Evolutionary conservation across 495 filamentous ascomycete species (phyloP).

Genomic region (Podospora pseudopauciseta): DNA sequence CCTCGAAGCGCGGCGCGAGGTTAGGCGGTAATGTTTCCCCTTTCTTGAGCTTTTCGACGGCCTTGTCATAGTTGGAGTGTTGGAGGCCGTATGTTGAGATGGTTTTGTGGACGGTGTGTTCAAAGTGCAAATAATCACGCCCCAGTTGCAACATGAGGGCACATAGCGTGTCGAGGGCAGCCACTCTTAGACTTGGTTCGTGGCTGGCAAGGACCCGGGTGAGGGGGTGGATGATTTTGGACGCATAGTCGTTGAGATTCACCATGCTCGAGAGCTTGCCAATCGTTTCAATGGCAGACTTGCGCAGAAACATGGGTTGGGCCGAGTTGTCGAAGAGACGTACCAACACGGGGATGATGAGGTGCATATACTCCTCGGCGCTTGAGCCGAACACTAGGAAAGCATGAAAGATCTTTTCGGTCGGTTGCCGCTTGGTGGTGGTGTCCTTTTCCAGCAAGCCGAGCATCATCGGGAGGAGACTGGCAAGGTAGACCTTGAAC

Average conservation of each 20-base stretch:
- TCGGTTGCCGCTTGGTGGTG: constrained; percentile 67
- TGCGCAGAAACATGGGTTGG: constrained; percentile 72
- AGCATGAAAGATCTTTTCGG: constrained; percentile 87
- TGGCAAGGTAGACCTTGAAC: constrained; percentile 91
- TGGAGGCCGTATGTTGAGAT: constrained; percentile 65
- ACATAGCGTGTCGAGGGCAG: constrained; percentile 93
- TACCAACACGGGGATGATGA: constrained; percentile 96
- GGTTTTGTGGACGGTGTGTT: constrained; percentile 82
- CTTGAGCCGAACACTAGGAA: constrained; percentile 96
- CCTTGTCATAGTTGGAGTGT: constrained; percentile 83
- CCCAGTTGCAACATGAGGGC: constrained; percentile 94
- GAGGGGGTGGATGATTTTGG: constrained; percentile 88
- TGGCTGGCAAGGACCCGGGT: constrained; percentile 68
- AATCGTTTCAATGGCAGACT: constrained; percentile 88
- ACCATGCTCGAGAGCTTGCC: constrained; percentile 94
- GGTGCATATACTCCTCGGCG: constrained; percentile 96
- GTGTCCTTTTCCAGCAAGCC: constrained; percentile 82
- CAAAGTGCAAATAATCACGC: constrained; percentile 89
- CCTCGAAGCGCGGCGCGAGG: constrained; percentile 78
- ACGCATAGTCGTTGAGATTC: constrained; percentile 94
- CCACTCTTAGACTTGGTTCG: constrained; percentile 70
- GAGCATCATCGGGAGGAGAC: constrained; percentile 86
- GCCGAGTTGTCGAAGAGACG: constrained; percentile 81
- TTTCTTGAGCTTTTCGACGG: constrained; percentile 88
- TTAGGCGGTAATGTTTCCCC: constrained; percentile 92